Conservation (phyloP, 23 red algal species). For the Gracilariopsis chorda region DNA sequence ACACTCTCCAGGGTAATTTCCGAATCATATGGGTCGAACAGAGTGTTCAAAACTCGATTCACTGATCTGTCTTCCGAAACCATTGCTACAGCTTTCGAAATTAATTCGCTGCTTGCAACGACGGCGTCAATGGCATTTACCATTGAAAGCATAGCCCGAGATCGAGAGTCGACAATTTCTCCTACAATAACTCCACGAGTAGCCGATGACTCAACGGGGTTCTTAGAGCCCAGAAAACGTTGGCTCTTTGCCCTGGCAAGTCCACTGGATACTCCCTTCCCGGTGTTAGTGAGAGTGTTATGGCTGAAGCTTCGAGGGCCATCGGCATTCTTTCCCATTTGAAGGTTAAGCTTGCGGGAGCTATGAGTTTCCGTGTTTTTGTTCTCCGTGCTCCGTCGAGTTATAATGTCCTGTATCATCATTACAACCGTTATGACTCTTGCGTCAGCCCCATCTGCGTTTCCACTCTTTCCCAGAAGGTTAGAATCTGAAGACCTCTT, state of each 20-base stretch:
- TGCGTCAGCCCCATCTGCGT: slow-evolving; percentile 41
- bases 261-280: background rate
- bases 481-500: slow-evolving; percentile 2
- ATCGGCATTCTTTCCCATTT: background rate
- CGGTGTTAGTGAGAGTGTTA: background rate
- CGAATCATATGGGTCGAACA: slow-evolving; percentile 58
- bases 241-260: slow-evolving; percentile 51
- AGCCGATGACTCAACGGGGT: background rate
- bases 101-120: slow-evolving; percentile 57
- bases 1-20: slow-evolving; percentile 58
- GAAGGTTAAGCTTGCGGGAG: background rate
- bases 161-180: slow-evolving; percentile 66
- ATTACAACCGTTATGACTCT: slow-evolving; percentile 65
- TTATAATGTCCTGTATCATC: slow-evolving; percentile 68
- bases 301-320: slow-evolving; percentile 18
- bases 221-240: slow-evolving; percentile 46
- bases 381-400: background rate
- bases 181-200: slow-evolving; percentile 57
- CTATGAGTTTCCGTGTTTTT: background rate
- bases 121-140: slow-evolving; percentile 66
- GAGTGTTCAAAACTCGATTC: slow-evolving; percentile 50
- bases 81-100: slow-evolving; percentile 70
- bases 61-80: slow-evolving; percentile 63
- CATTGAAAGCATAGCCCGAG: slow-evolving; percentile 55
- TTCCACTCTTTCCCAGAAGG: background rate